Base-by-base conservation (phyloP, 345 rosid genomes). In the Melaleuca alternifolia region DNA sequence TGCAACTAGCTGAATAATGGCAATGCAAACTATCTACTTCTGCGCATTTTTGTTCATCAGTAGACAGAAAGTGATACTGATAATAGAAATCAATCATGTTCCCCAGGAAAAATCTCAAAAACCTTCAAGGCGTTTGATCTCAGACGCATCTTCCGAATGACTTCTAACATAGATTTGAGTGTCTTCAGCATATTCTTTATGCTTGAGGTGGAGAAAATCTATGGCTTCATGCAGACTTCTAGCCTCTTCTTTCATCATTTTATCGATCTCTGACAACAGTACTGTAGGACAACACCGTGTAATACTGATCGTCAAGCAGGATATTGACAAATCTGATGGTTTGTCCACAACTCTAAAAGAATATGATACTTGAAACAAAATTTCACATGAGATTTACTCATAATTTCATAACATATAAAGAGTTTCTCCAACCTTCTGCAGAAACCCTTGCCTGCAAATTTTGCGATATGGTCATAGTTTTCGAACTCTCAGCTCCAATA, bases 201-300 rank as follows among this genome's bases (percentile, higher is more conserved):
- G 97, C 93, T 93, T 95, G 90, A 87, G 89, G 86, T 94, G 92
- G 86, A 97, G 92, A 89, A 88, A 84, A 86, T 92, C 94, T 81
- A 94, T 91, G 85, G 90, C 95, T 88, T 92, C 94, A 37, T 85
- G 92, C 89, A 97, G 89, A 91, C 84, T 90, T 85, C 87, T 89
- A 10, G 94, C 94, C 93, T 96, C 98, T 79, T 94, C 97, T 90
- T 91, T 92, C 95, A 96, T 95, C 95, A 96, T 91, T 87, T 93
- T 96, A 86, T 95, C 95, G 84, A 96, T 93, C 90, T 91, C 92
- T 28, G 95, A 92, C 89, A 94, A 85, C 52, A 91, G 96, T 51
- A 89, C 88, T 83, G 50, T 83, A 15, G 33, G 24, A 71, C 3
- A 65, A 71, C 46, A 71, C 79, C 79, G 33, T 53, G n/a, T 41